Evolutionary conservation across 139 green algal genomes (phyloP).

Genomic region (Chlorella sorokiniana): DNA sequence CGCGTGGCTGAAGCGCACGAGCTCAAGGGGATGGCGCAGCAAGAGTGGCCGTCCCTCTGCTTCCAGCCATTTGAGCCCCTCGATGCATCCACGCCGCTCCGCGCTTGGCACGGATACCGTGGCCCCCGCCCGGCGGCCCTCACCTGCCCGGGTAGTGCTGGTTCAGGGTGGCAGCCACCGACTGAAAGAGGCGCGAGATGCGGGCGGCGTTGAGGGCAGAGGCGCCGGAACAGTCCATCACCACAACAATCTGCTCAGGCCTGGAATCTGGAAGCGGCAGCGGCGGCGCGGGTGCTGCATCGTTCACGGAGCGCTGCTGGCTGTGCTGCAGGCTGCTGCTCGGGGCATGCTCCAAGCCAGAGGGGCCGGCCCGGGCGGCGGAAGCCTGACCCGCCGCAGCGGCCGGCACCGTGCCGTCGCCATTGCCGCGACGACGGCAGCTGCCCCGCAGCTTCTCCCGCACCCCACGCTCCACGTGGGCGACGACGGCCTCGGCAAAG

Average conservation of each 20-base stretch:
- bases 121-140: not conserved
- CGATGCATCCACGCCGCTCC: not conserved
- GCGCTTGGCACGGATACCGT: not conserved
- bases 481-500: conserved; percentile 41
- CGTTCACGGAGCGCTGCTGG: not conserved
- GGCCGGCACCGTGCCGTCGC: not conserved
- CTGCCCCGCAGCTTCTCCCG: not conserved
- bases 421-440: not conserved
- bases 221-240: conserved; percentile 34
- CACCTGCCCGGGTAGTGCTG: conserved; percentile 51
- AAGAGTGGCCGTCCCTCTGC: too few species aligned
- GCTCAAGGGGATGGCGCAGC: too few species aligned
- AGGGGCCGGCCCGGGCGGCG: not conserved
- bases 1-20: too few species aligned
- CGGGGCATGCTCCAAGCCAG: too few species aligned
- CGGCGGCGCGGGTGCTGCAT: not conserved
- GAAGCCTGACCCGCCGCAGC: not conserved
- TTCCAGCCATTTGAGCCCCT: too few species aligned
- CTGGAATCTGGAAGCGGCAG: not conserved
- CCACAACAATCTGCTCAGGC: conserved; percentile 28
- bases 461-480: conserved; percentile 15
- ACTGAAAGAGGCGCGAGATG: conserved; percentile 34
- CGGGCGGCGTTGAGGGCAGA: conserved; percentile 17
- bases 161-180: conserved; percentile 46
- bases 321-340: not conserved